Evolutionary conservation across 768 basidiomycete genomes (phyloP).

Genomic region (Rubroboletus pulcherrimus): DNA sequence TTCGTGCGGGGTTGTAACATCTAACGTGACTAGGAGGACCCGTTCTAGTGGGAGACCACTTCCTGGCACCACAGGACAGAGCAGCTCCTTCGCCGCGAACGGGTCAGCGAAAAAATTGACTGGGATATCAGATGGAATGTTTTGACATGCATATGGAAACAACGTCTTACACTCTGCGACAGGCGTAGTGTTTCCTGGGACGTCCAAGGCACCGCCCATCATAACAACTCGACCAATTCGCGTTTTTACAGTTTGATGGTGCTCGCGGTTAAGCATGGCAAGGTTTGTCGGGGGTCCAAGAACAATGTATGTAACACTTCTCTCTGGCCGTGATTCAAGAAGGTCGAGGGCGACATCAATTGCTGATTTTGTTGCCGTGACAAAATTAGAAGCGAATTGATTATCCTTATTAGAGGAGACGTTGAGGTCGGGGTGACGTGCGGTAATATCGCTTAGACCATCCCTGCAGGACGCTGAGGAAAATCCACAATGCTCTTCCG

Average conservation of each 20-base stretch:
- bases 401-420: conserved; percentile 8
- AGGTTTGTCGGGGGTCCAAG: conserved; percentile 82
- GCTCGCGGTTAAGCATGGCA: conserved; percentile 55
- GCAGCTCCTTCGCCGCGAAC: conserved; percentile 69
- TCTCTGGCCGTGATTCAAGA: conserved; percentile 45
- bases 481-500: neutral
- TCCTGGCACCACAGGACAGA: conserved; percentile 40
- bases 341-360: conserved; percentile 54
- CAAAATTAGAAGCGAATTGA: conserved; percentile 42
- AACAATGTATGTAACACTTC: conserved; percentile 65
- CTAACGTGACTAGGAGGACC: conserved; percentile 70
- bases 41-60: conserved; percentile 58
- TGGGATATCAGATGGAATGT: conserved; percentile 25
- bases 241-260: conserved; percentile 49
- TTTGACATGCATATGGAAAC: neutral
- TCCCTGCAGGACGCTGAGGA: conserved; percentile 43
- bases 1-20: conserved; percentile 78
- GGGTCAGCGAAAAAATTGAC: conserved; percentile 90
- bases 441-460: conserved; percentile 58
- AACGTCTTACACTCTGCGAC: conserved; percentile 72
- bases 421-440: conserved; percentile 64
- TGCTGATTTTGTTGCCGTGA: conserved; percentile 43
- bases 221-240: conserved; percentile 73
- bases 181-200: conserved; percentile 82
- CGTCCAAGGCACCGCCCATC: conserved; percentile 94